phyloP scores from a whole-genome alignment of 371 early-diverging fungal genomes.

The Amoeboaphelidium occidentale region DNA sequence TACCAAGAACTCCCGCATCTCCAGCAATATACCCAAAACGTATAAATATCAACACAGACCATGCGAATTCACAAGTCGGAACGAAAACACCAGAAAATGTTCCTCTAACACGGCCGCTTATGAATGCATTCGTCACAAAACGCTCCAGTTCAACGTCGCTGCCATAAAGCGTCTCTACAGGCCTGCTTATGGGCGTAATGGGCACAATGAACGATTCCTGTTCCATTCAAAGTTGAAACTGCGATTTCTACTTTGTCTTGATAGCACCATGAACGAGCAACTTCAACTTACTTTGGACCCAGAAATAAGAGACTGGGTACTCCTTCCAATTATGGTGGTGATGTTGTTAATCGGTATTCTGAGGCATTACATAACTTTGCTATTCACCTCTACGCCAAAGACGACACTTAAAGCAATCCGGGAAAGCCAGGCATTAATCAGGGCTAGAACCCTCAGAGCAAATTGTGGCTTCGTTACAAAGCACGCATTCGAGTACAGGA shows the following conservation, averaged over 20 bases:
- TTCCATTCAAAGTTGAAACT: too few species aligned
- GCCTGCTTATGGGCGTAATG: too few species aligned
- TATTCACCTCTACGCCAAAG: conserved; percentile 43
- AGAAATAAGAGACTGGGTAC: conserved; percentile 23
- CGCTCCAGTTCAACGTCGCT: too few species aligned
- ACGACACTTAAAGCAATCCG: conserved; percentile 44
- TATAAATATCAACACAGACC: conserved; percentile 4
- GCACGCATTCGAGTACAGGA: conserved; percentile 40
- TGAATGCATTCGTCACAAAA: too few species aligned
- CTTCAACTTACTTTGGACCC: too few species aligned
- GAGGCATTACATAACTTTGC: conserved; percentile 66
- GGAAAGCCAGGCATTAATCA: conserved; percentile 40
- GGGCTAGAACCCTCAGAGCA: conserved; percentile 35
- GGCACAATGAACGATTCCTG: too few species aligned
- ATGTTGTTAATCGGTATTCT: conserved; percentile 86
- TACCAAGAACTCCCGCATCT: not conserved
- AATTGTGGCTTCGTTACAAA: conserved; percentile 12
- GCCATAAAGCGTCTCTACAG: too few species aligned
- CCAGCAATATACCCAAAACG: conserved; percentile 3
- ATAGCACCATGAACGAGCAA: too few species aligned
- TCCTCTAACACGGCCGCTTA: too few species aligned
- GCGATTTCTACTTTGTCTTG: too few species aligned
- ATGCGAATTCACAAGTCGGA: conserved; percentile 4
- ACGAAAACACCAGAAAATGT: not conserved
- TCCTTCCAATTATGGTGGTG: conserved; percentile 82